Percentiles rank a stretch among this genome's conserved stretches.
Conservation (phyloP, 148 eudicot species). For the Amaranthus palmeri region DNA sequence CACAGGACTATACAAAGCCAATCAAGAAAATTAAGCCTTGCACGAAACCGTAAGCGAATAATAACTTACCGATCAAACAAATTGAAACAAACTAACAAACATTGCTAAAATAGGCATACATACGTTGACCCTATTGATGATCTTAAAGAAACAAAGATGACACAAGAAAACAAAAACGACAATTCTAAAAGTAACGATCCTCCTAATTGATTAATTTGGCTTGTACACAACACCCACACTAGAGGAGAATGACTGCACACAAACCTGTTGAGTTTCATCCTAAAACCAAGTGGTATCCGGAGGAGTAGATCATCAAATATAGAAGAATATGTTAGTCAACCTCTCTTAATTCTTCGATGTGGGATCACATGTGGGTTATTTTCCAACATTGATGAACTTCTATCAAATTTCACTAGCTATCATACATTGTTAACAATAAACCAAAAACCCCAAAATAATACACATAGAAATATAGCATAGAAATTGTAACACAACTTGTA, state of each 20-base stretch:
- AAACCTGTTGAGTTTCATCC: too few species aligned
- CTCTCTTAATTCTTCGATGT: too few species aligned
- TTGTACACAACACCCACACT: too few species aligned
- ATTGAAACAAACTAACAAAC: not conserved
- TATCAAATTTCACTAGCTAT: not conserved
- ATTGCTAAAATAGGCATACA: too few species aligned
- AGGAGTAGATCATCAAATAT: too few species aligned
- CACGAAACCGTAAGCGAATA: not conserved
- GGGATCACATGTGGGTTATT: too few species aligned
- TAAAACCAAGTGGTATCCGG: too few species aligned
- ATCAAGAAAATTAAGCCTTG: not conserved
- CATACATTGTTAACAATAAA: not conserved
- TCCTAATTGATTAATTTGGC: too few species aligned
- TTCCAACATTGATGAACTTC: not conserved
- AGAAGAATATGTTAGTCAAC: too few species aligned
- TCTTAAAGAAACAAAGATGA: not conserved
- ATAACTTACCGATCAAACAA: not conserved
- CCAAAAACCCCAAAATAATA: not conserved
- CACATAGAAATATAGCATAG: not conserved
- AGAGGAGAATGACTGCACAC: too few species aligned
- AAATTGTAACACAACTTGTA: not conserved
- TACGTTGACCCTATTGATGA: not conserved
- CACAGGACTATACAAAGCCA: not conserved
- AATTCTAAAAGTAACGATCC: too few species aligned
- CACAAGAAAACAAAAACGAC: not conserved